These are phyloP conservation scores for Xylaria venustula DNA, from an alignment of 495 filamentous ascomycete species.

Conservation along the genomic window DNA sequence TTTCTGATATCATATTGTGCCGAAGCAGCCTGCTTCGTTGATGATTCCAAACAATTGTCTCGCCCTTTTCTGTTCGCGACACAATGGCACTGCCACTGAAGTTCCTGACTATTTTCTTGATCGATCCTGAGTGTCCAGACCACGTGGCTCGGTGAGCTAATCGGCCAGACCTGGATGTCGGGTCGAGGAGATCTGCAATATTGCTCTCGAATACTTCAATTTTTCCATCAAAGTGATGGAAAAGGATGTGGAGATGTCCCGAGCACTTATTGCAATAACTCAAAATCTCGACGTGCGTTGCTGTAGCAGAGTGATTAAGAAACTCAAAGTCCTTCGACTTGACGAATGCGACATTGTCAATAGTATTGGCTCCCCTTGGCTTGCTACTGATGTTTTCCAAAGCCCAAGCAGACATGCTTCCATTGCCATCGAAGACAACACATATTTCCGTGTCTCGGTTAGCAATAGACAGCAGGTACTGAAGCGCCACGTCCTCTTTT, in stretches of 20 bases:
- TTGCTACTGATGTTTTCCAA: slow-evolving; percentile 86
- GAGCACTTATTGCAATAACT: slow-evolving; percentile 64
- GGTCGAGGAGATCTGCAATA: slow-evolving; percentile 80
- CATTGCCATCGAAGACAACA: slow-evolving; percentile 77
- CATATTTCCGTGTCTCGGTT: slow-evolving; percentile 85
- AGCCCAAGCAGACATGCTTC: slow-evolving; percentile 92
- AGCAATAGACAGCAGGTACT: slow-evolving; percentile 84
- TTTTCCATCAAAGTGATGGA: slow-evolving; percentile 84
- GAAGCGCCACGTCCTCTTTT: slow-evolving; percentile 65
- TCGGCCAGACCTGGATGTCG: slow-evolving; percentile 60
- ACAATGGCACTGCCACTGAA: slow-evolving; percentile 75
- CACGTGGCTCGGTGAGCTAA: slow-evolving; percentile 61
- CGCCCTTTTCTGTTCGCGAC: slow-evolving; percentile 75
- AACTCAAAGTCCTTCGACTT: slow-evolving; percentile 64
- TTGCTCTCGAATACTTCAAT: slow-evolving; percentile 78
- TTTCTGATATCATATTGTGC: slow-evolving; percentile 67
- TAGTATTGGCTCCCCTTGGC: slow-evolving; percentile 60
- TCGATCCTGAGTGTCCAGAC: slow-evolving; percentile 79
- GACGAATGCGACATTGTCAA: slow-evolving; percentile 87
- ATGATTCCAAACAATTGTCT: slow-evolving; percentile 84
- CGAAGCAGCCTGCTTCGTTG: slow-evolving; percentile 56
- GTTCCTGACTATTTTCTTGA: slow-evolving; percentile 84
- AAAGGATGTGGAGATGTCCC: slow-evolving; percentile 69
- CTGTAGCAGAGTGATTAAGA: slow-evolving; percentile 33
- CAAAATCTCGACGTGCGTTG: slow-evolving; percentile 63